Evolutionary conservation across 2,329 filamentous ascomycete species (phyloP).

Genomic region (Neopestalotiopsis sp.): DNA sequence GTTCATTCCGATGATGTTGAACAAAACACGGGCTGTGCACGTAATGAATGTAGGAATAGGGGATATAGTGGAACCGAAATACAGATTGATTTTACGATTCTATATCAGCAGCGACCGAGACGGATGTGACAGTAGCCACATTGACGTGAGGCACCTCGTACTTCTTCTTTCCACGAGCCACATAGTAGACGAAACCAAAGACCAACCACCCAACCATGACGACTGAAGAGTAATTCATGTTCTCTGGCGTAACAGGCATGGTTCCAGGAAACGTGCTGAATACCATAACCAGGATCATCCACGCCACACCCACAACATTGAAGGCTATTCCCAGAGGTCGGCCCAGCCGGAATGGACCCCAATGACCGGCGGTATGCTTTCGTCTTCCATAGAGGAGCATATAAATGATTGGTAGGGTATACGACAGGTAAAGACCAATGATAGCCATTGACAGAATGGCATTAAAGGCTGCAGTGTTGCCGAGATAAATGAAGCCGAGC

Average conservation of each 20-base stretch:
- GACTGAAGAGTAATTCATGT: conserved; percentile 53
- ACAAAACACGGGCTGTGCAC: no score
- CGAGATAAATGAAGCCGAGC: conserved; percentile 45
- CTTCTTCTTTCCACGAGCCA: conserved; percentile 27
- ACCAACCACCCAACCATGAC: conserved; percentile 46
- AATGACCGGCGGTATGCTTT: background rate
- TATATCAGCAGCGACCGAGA: background rate
- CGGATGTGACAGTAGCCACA: background rate
- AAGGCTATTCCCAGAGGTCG: conserved; percentile 38
- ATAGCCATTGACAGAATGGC: conserved; percentile 47
- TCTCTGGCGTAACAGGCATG: conserved; percentile 44
- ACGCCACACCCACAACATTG: conserved; percentile 48
- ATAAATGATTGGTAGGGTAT: conserved; percentile 37
- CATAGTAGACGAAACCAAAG: conserved; percentile 41
- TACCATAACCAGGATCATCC: conserved; percentile 48
- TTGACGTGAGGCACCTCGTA: conserved; percentile 29
- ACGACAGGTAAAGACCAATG: conserved; percentile 49
- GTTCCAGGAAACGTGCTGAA: conserved; percentile 50
- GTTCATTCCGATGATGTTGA: no score
- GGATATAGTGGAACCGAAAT: no score
- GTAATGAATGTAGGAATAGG: no score
- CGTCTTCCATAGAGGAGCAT: background rate
- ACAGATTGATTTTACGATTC: no score
- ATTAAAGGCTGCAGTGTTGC: conserved; percentile 47
- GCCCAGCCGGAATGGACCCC: background rate